Conservation (phyloP, 208 protist genomes). For the Tritrichomonas foetus region DNA sequence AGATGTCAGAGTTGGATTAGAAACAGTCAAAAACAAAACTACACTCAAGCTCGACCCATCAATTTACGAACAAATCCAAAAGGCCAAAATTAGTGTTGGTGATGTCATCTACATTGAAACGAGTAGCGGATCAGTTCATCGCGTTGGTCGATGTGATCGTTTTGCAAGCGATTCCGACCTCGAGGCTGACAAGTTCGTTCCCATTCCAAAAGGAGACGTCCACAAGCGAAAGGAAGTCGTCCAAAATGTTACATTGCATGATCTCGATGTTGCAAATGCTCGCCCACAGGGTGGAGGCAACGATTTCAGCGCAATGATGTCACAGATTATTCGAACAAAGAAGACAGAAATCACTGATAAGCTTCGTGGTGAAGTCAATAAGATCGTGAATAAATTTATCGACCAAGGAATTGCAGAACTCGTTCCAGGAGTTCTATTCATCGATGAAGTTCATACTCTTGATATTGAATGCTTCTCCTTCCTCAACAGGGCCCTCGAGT, state of each 20-base stretch:
- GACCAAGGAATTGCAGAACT: conserved; percentile 98
- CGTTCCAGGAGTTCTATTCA: conserved; percentile 99
- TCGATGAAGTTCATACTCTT: conserved; percentile 99
- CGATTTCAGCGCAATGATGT: neutral
- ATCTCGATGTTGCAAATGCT: conserved; percentile 91
- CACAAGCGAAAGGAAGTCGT: conserved; percentile 97
- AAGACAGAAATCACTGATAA: conserved; percentile 99
- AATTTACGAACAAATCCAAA: conserved; percentile 97
- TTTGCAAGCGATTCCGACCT: conserved; percentile 63
- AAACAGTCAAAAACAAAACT: conserved; percentile 94
- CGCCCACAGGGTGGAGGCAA: conserved; percentile 45
- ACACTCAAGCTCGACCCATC: conserved; percentile 94
- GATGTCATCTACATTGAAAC: conserved; percentile 99
- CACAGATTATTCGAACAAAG: conserved; percentile 92
- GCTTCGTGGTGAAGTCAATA: conserved; percentile 97
- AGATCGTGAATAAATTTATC: conserved; percentile 99
- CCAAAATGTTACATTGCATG: conserved; percentile 98
- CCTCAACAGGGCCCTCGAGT: conserved; percentile 98
- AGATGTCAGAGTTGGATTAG: conserved; percentile 93
- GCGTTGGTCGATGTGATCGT: conserved; percentile 67
- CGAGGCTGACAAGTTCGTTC: conserved; percentile 98
- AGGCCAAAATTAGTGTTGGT: conserved; percentile 88
- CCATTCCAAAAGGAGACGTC: conserved; percentile 98
- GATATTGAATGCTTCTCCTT: conserved; percentile 99
- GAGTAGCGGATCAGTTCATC: conserved; percentile 79